phyloP scores from a whole-genome alignment of 2,329 filamentous ascomycete genomes.

The Fusarium sp. region DNA sequence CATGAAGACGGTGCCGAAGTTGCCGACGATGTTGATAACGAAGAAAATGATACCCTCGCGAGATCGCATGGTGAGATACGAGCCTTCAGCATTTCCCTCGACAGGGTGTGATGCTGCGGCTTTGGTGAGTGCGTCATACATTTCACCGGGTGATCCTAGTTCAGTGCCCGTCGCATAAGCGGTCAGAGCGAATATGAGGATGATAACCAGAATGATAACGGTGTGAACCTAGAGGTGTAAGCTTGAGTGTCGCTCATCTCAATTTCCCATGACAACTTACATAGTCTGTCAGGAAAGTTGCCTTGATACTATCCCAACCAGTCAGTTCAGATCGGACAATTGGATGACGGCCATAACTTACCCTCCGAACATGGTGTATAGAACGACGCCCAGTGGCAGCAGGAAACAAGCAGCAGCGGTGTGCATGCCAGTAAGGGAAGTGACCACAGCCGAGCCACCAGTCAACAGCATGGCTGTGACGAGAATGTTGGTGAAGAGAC shows the following conservation, averaged over 20 bases:
- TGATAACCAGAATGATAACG: conserved; percentile 86
- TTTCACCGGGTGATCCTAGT: conserved; percentile 81
- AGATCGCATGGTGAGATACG: conserved; percentile 86
- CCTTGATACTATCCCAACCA: conserved; percentile 82
- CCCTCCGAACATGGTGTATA: conserved; percentile 80
- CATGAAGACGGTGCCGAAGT: conserved; percentile 87
- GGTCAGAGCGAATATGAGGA: conserved; percentile 87
- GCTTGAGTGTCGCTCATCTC: not conserved
- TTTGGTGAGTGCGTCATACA: conserved; percentile 83
- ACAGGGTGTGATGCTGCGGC: conserved; percentile 81
- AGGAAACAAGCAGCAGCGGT: conserved; percentile 89
- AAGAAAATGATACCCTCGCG: conserved; percentile 88
- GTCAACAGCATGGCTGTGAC: conserved; percentile 92
- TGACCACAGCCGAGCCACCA: conserved; percentile 76
- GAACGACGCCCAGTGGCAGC: conserved; percentile 79
- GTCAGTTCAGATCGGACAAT: not conserved
- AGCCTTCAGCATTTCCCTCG: conserved; percentile 83
- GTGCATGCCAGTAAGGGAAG: conserved; percentile 59
- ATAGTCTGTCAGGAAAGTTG: conserved; percentile 88
- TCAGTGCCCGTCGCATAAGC: conserved; percentile 81
- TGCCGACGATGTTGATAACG: conserved; percentile 88
- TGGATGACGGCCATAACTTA: accelerated
- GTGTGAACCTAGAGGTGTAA: conserved; percentile 69
- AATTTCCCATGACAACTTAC: conserved; percentile 55
- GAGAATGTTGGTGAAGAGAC: conserved; percentile 86